These are phyloP conservation scores for Polyporus tsugae DNA, from an alignment of 1,284 basidiomycete genomes.

Conservation along the genomic window DNA sequence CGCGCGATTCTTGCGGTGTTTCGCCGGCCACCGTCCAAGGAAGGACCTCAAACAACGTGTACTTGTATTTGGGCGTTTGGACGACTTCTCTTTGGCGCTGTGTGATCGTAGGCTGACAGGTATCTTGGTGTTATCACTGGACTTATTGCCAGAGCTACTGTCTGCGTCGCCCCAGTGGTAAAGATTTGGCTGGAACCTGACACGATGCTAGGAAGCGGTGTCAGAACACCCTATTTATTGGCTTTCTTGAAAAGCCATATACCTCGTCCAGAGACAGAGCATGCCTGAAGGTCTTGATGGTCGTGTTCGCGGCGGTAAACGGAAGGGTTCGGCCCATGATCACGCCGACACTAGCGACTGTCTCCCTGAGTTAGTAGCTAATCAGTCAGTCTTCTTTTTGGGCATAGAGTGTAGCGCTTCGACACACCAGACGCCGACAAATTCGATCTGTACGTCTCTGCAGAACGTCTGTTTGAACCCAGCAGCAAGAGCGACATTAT, in stretches of 20 bases:
- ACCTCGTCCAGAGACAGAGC: conserved; percentile 55
- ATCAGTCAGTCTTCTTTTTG: background rate
- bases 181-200: conserved; percentile 48
- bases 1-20: background rate
- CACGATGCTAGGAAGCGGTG: conserved; percentile 40
- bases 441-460: conserved; percentile 57
- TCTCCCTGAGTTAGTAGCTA: conserved; percentile 41
- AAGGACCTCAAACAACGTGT: conserved; percentile 3
- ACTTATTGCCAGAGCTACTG: background rate
- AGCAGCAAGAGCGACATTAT: conserved; percentile 49
- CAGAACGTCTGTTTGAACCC: conserved; percentile 64
- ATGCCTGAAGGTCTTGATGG: conserved; percentile 52
- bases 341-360: conserved; percentile 50
- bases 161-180: conserved; percentile 35
- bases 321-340: conserved; percentile 49
- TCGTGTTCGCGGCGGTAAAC: conserved; percentile 49
- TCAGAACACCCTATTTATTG: background rate
- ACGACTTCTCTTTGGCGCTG: conserved; percentile 2
- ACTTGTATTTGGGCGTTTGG: conserved; percentile 2
- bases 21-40: conserved; percentile 12
- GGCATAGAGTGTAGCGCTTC: background rate
- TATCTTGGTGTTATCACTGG: background rate
- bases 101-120: background rate
- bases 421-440: conserved; percentile 49
- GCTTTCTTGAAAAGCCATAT: background rate